These are phyloP conservation scores for Caryopteris hybrid DNA, from an alignment of 305 asterid species.

Conservation along the genomic window DNA sequence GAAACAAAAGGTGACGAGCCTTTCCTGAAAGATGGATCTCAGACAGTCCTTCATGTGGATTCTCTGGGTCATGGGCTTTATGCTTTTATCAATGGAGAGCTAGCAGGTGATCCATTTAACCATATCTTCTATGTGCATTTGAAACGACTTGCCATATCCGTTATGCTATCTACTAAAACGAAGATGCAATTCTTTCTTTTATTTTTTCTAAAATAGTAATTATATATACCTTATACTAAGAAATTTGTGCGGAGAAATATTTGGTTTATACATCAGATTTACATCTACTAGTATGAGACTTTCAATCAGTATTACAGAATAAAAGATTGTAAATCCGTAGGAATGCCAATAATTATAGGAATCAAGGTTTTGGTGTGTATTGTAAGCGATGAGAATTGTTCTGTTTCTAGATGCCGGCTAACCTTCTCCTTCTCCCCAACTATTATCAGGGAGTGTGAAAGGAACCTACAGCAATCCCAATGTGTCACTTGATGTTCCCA, in stretches of 20 bases:
- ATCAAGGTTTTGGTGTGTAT: neutral
- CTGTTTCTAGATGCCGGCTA: neutral
- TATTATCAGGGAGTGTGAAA: slow-evolving; percentile 51
- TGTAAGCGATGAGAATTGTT: neutral
- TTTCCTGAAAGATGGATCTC: slow-evolving; percentile 52
- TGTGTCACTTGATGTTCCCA: slow-evolving; percentile 51
- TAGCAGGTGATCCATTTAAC: slow-evolving; percentile 45
- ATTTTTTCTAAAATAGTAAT: neutral
- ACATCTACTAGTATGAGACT: neutral
- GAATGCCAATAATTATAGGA: neutral
- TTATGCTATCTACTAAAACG: neutral
- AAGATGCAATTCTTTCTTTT: neutral
- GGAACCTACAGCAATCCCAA: slow-evolving; percentile 35
- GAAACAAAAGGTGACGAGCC: slow-evolving; percentile 43
- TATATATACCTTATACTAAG: neutral
- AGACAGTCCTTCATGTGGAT: slow-evolving; percentile 51
- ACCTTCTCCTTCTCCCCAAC: neutral
- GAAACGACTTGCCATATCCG: neutral
- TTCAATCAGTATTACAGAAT: neutral
- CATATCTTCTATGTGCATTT: neutral
- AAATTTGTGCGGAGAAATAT: neutral
- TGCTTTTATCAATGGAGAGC: slow-evolving; percentile 62
- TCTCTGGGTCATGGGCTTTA: slow-evolving; percentile 75
- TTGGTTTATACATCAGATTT: neutral
- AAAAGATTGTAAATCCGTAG: neutral